Percentiles rank a stretch among this genome's conserved stretches.
Evolutionary conservation across 2,329 filamentous ascomycete genomes (phyloP).

Genomic region (Sclerotinia glacialis): DNA sequence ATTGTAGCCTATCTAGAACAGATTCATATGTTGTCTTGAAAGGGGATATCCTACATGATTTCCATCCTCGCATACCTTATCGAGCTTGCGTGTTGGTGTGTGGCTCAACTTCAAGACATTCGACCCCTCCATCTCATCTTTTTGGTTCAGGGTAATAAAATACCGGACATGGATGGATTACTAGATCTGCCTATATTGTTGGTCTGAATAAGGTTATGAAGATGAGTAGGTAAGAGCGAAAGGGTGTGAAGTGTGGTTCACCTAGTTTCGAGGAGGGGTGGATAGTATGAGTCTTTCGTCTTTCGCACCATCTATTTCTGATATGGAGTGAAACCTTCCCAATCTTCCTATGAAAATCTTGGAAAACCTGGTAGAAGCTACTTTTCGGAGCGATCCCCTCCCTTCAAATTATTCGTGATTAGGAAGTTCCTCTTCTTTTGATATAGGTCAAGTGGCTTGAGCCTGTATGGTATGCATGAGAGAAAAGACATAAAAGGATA

Average conservation of each 20-base stretch:
- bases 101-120: conserved; percentile 21
- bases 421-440: not conserved
- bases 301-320: not conserved
- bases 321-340: conserved; percentile 16
- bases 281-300: conserved; percentile 15
- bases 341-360: conserved; percentile 8
- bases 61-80: too few species aligned
- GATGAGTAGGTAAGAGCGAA: not conserved
- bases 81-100: conserved; percentile 14
- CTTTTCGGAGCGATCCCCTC: not conserved
- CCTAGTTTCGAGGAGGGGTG: not conserved
- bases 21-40: too few species aligned
- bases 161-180: conserved; percentile 19
- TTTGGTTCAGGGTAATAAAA: conserved; percentile 6
- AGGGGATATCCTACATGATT: too few species aligned
- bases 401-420: not conserved
- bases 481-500: conserved; percentile 26
- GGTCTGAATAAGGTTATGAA: conserved; percentile 3
- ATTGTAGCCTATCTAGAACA: not conserved
- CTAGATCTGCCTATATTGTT: not conserved
- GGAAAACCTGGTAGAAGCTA: conserved; percentile 18
- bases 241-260: conserved; percentile 17
- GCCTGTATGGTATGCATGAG: conserved; percentile 2
- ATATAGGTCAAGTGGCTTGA: conserved; percentile 23
- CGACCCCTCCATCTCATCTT: conserved; percentile 14